A percentile compares a stretch with the other conserved stretches of the same genome.
phyloP scores from a whole-genome alignment of 768 basidiomycete genomes.

The Scleroderma bovista region DNA sequence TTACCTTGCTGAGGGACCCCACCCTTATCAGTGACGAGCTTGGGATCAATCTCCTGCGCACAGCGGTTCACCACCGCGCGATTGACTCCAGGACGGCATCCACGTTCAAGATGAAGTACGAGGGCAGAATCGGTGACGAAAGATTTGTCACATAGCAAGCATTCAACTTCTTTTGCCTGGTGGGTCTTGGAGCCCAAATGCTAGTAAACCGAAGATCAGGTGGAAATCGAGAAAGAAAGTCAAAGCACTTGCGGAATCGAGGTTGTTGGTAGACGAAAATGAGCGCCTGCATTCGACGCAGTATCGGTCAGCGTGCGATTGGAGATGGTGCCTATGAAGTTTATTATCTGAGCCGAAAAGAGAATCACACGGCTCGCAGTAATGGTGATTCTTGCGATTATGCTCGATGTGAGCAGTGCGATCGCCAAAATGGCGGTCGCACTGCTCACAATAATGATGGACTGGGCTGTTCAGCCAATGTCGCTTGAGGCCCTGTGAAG shows the following conservation, averaged over 20 bases:
- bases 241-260: conserved; percentile 9
- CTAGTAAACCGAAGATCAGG: background rate
- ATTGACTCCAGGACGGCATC: background rate
- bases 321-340: conserved; percentile 39
- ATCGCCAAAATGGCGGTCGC: conserved; percentile 38
- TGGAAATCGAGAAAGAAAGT: background rate
- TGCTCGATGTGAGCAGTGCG: conserved; percentile 35
- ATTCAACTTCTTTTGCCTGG: background rate
- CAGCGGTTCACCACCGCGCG: background rate
- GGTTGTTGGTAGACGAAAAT: conserved; percentile 37
- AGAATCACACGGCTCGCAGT: conserved; percentile 34
- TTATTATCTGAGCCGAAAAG: conserved; percentile 34
- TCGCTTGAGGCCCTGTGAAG: conserved; percentile 34
- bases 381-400: conserved; percentile 31
- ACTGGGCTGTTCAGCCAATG: conserved; percentile 41
- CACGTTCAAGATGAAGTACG: background rate
- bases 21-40: background rate
- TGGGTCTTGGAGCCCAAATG: background rate
- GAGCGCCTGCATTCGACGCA: conserved; percentile 35
- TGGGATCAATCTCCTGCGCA: background rate
- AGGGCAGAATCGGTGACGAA: background rate
- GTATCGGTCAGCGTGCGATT: conserved; percentile 34
- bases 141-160: background rate
- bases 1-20: background rate
- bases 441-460: conserved; percentile 46